Percentiles rank a stretch among this genome's conserved stretches.
These are phyloP conservation scores for Henckelia pumila DNA, from an alignment of 257 asterid genomes.

Conservation along the genomic window DNA sequence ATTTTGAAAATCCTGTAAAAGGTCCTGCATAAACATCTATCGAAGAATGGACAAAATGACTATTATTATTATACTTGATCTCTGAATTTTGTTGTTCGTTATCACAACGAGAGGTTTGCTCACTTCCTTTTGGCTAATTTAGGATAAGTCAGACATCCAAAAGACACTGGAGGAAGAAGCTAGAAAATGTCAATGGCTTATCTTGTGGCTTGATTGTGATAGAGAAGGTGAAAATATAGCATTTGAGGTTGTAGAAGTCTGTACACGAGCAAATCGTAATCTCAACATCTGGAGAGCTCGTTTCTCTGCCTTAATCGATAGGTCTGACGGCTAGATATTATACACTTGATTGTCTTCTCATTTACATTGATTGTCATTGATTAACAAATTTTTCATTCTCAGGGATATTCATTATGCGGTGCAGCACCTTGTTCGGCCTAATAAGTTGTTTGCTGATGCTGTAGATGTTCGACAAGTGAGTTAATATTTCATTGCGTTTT, in stretches of 20 bases:
- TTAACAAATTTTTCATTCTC: slow-evolving; percentile 31
- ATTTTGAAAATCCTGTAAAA: not conserved
- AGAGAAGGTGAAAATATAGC: slow-evolving; percentile 99
- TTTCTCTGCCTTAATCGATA: slow-evolving; percentile 82
- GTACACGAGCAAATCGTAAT: slow-evolving; percentile 71
- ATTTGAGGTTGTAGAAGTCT: slow-evolving; percentile 85
- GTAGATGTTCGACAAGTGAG: slow-evolving; percentile 97
- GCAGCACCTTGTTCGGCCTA: slow-evolving; percentile 77
- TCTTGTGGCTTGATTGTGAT: slow-evolving; percentile 97
- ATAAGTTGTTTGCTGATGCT: slow-evolving; percentile 82
- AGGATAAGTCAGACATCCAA: slow-evolving; percentile 84
- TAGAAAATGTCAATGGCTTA: slow-evolving; percentile 85
- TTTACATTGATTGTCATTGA: slow-evolving; percentile 22
- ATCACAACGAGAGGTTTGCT: slow-evolving; percentile 9
- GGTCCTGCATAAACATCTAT: slow-evolving; percentile 2
- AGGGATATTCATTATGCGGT: slow-evolving; percentile 80
- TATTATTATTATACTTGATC: not conserved
- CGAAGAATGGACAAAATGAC: slow-evolving; percentile 15
- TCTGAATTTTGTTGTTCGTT: slow-evolving; percentile 14
- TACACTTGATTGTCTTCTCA: slow-evolving; percentile 17
- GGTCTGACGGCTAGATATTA: slow-evolving; percentile 48
- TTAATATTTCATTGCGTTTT: slow-evolving; percentile 14
- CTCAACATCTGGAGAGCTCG: slow-evolving; percentile 91
- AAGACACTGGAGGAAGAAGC: slow-evolving; percentile 95
- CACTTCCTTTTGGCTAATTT: slow-evolving; percentile 23